Percentiles rank a stretch among this genome's conserved stretches.
Evolutionary conservation across 306 rosid species (phyloP).

Genomic region (Dryas octopetala): DNA sequence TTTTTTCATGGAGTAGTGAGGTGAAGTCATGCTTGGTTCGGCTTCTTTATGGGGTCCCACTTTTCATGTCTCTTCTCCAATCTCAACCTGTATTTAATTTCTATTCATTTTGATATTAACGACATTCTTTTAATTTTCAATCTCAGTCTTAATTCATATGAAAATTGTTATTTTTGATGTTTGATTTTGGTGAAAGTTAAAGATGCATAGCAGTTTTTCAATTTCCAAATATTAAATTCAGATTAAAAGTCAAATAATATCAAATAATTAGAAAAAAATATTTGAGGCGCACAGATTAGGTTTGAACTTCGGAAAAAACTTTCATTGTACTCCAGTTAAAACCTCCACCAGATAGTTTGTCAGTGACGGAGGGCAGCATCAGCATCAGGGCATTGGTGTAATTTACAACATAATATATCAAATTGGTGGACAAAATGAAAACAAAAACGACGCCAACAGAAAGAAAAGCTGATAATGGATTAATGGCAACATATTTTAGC

Average conservation of each 20-base stretch:
- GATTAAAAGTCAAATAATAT: neutral
- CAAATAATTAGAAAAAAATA: neutral
- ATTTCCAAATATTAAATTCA: neutral
- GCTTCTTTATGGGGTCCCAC: slow-evolving; percentile 31
- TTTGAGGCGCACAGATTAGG: neutral
- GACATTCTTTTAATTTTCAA: neutral
- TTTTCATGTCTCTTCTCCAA: slow-evolving; percentile 9
- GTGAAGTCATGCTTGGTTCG: slow-evolving; percentile 12
- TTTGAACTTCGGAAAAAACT: neutral
- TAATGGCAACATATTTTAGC: too few species aligned
- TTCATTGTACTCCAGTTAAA: neutral
- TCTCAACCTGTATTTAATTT: slow-evolving; percentile 10
- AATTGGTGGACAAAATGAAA: neutral
- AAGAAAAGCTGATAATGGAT: neutral
- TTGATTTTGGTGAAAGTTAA: neutral
- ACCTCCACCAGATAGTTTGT: slow-evolving; percentile 9
- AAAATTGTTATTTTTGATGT: neutral
- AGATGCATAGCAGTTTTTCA: neutral
- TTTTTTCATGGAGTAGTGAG: slow-evolving; percentile 6
- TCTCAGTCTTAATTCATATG: neutral
- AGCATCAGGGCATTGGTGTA: neutral
- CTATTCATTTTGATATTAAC: neutral
- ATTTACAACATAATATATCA: too few species aligned
- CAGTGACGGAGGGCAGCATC: slow-evolving; percentile 7
- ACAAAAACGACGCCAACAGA: neutral